Percentiles rank a stretch among this genome's conserved stretches.
Conservation (phyloP, 2,329 filamentous ascomycete genomes). For the Alternaria alternata region DNA sequence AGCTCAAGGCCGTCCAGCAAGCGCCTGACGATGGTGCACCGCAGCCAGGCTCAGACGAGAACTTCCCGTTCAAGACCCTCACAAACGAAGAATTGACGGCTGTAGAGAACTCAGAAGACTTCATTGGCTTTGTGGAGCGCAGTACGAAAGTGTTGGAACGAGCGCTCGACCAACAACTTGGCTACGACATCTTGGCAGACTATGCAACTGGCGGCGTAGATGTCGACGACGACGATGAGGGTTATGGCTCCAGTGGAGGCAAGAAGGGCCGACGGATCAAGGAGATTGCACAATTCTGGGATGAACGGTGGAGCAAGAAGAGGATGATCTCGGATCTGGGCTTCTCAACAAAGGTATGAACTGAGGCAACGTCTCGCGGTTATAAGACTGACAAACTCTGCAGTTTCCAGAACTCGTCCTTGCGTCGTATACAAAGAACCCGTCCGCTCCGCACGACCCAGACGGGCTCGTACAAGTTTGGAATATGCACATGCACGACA, state of each 20-base stretch:
- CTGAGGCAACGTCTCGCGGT: background rate
- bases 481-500: slow-evolving; percentile 93
- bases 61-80: slow-evolving; percentile 80
- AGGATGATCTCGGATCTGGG: slow-evolving; percentile 95
- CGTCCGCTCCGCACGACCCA: slow-evolving; percentile 90
- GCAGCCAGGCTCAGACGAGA: slow-evolving; percentile 58
- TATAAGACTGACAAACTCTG: slow-evolving; percentile 27
- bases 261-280: slow-evolving; percentile 79
- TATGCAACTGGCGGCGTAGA: slow-evolving; percentile 82
- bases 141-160: slow-evolving; percentile 98
- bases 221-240: slow-evolving; percentile 84
- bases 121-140: slow-evolving; percentile 92
- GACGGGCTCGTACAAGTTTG: slow-evolving; percentile 95
- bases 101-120: slow-evolving; percentile 90
- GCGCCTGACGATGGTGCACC: slow-evolving; percentile 46
- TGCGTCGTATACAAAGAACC: slow-evolving; percentile 96
- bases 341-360: slow-evolving; percentile 82
- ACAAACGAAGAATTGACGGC: slow-evolving; percentile 87
- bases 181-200: slow-evolving; percentile 95
- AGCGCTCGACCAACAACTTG: slow-evolving; percentile 90
- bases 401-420: slow-evolving; percentile 88
- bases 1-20: slow-evolving; percentile 74
- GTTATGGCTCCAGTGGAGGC: slow-evolving; percentile 72
- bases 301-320: slow-evolving; percentile 96
- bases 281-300: slow-evolving; percentile 92